Percentiles rank a stretch among this genome's conserved stretches.
Evolutionary conservation across 176 grass and related monocot genomes (phyloP).

Genomic region (Metroxylon sagu): DNA sequence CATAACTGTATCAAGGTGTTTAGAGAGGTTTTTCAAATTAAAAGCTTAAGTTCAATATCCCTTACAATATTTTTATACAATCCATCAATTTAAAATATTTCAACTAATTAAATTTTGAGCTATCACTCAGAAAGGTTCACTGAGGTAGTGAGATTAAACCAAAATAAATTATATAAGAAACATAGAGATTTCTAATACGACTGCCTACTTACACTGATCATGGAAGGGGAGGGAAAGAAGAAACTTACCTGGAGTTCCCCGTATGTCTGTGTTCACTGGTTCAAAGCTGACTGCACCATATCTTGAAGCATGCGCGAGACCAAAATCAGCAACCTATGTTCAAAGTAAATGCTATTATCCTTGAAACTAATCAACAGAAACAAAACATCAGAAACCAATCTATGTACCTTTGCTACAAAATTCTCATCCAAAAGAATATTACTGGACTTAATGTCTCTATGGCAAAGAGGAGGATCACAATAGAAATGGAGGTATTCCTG

Average conservation of each 20-base stretch:
- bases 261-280: constrained; percentile 86
- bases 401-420: constrained; percentile 78
- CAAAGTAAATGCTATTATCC: neutral
- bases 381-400: neutral
- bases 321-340: constrained; percentile 86
- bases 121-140: no score
- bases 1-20: no score
- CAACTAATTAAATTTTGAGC: no score
- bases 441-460: constrained; percentile 93
- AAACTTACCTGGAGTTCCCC: constrained; percentile 84
- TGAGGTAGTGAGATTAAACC: no score
- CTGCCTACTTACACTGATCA: no score
- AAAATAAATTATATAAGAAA: no score
- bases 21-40: no score
- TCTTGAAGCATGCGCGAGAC: constrained; percentile 93
- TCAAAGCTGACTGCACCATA: constrained; percentile 80
- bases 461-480: constrained; percentile 93
- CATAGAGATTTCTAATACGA: no score
- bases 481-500: constrained; percentile 99
- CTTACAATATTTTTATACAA: no score
- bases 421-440: constrained; percentile 96
- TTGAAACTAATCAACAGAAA: no score
- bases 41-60: no score
- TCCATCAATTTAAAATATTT: no score
- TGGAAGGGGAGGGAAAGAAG: neutral